A percentile compares a stretch with the other conserved stretches of the same genome.
These are phyloP conservation scores for Metarhizium humberi DNA, from an alignment of 2,329 filamentous ascomycete species.

Conservation along the genomic window DNA sequence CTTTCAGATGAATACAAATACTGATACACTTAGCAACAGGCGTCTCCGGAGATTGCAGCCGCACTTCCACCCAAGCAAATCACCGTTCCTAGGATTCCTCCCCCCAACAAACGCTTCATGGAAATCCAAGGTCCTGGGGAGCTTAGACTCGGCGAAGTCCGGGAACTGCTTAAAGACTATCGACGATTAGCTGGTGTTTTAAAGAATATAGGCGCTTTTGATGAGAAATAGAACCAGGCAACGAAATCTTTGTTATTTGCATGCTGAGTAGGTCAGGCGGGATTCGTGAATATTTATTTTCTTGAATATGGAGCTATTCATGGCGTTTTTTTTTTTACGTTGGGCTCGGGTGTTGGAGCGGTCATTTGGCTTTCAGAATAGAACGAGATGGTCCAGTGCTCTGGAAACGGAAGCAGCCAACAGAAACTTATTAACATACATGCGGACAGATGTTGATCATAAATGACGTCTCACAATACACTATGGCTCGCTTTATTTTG, in stretches of 20 bases:
- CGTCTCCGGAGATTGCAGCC: conserved; percentile 50
- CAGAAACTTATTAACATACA: not conserved
- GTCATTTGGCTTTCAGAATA: not conserved
- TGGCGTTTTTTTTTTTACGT: not conserved
- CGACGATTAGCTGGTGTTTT: conserved; percentile 58
- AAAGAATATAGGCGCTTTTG: conserved; percentile 53
- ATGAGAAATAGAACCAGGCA: conserved; percentile 23
- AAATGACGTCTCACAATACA: not conserved
- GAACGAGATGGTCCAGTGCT: not conserved
- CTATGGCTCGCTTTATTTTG: not conserved
- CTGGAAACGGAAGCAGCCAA: not conserved
- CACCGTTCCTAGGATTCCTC: conserved; percentile 45
- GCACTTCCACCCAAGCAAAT: conserved; percentile 40
- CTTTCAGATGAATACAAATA: not conserved
- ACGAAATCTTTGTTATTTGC: not conserved
- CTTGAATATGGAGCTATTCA: not conserved
- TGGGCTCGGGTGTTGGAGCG: not conserved
- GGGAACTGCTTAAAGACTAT: conserved; percentile 65
- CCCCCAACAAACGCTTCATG: conserved; percentile 65
- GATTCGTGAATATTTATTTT: not conserved
- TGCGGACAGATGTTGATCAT: not conserved
- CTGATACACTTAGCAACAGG: conserved; percentile 26
- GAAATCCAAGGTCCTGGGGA: conserved; percentile 62
- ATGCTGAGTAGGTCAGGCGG: not conserved
- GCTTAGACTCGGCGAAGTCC: conserved; percentile 62